These are phyloP conservation scores for Solioccasus polychromus DNA, from an alignment of 768 basidiomycete genomes.

Conservation along the genomic window DNA sequence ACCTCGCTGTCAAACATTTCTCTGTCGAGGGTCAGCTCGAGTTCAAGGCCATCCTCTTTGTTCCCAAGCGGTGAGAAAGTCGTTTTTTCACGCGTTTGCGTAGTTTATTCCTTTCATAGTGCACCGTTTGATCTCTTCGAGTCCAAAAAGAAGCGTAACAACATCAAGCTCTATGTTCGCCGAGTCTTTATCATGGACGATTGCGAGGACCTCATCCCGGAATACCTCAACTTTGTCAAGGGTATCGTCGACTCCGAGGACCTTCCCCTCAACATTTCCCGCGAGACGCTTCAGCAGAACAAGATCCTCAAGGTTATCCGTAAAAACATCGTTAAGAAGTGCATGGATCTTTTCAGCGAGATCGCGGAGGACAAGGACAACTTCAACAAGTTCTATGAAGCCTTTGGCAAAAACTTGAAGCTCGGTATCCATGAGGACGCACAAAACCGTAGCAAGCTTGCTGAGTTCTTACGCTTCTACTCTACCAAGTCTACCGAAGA, in stretches of 20 bases:
- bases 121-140: slow-evolving; percentile 99
- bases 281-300: slow-evolving; percentile 99
- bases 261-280: slow-evolving; percentile 98
- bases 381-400: slow-evolving; percentile 94
- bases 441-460: slow-evolving; percentile 98
- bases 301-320: slow-evolving; percentile 99
- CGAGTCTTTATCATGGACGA: slow-evolving; percentile 99
- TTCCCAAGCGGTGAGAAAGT: slow-evolving; percentile 85
- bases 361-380: slow-evolving; percentile 99
- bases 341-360: slow-evolving; percentile 90
- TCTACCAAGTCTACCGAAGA: slow-evolving; percentile 94
- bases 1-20: slow-evolving; percentile 99
- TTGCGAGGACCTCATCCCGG: slow-evolving; percentile 98
- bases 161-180: slow-evolving; percentile 99
- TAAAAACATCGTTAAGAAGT: slow-evolving; percentile 99
- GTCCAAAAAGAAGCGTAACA: slow-evolving; percentile 99
- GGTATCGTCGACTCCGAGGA: slow-evolving; percentile 99
- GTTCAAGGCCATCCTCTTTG: slow-evolving; percentile 98
- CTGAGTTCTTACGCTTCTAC: slow-evolving; percentile 98
- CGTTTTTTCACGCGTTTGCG: neutral
- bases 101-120: slow-evolving; percentile 37
- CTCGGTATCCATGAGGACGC: slow-evolving; percentile 99
- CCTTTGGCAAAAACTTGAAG: slow-evolving; percentile 99
- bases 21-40: slow-evolving; percentile 99
- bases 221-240: slow-evolving; percentile 99